A percentile compares a stretch with the other conserved stretches of the same genome.
phyloP scores from a whole-genome alignment of 352 stramenopile genomes.

The Phytophthora kernoviae region DNA sequence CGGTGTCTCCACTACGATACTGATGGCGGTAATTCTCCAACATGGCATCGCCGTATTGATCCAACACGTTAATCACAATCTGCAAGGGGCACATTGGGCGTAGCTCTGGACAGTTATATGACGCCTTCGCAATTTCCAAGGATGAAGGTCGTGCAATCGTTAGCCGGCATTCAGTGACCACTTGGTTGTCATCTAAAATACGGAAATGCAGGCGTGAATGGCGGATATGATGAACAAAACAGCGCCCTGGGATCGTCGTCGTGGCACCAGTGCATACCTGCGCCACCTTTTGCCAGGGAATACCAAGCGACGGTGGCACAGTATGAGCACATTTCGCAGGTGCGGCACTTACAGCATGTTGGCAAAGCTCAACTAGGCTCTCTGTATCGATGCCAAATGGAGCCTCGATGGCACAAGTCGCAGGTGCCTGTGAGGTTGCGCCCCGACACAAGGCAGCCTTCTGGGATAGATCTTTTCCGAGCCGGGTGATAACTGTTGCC shows the following conservation, averaged over 20 bases:
- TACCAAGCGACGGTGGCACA: slow-evolving; percentile 23
- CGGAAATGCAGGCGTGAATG: slow-evolving; percentile 20
- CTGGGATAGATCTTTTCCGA: slow-evolving; percentile 11
- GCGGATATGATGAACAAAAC: slow-evolving; percentile 41
- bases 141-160: slow-evolving; percentile 27
- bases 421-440: slow-evolving; percentile 33
- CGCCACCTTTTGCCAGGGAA: slow-evolving; percentile 38
- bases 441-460: slow-evolving; percentile 41
- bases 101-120: slow-evolving; percentile 54
- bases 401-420: slow-evolving; percentile 37
- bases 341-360: slow-evolving; percentile 22
- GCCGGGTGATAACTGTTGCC: slow-evolving; percentile 17
- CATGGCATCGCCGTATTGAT: slow-evolving; percentile 65
- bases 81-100: slow-evolving; percentile 46
- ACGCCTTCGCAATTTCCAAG: slow-evolving; percentile 50
- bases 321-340: slow-evolving; percentile 48
- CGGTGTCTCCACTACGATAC: slow-evolving; percentile 2
- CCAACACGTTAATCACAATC: slow-evolving; percentile 44
- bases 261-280: slow-evolving; percentile 37
- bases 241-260: slow-evolving; percentile 48
- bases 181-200: slow-evolving; percentile 7
- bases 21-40: slow-evolving; percentile 7
- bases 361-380: slow-evolving; percentile 48
- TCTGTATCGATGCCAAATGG: slow-evolving; percentile 47
- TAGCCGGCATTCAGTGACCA: slow-evolving; percentile 41